Evolutionary conservation across 106 monocot genomes (phyloP).

Genomic region (Ottelia alismoides): DNA sequence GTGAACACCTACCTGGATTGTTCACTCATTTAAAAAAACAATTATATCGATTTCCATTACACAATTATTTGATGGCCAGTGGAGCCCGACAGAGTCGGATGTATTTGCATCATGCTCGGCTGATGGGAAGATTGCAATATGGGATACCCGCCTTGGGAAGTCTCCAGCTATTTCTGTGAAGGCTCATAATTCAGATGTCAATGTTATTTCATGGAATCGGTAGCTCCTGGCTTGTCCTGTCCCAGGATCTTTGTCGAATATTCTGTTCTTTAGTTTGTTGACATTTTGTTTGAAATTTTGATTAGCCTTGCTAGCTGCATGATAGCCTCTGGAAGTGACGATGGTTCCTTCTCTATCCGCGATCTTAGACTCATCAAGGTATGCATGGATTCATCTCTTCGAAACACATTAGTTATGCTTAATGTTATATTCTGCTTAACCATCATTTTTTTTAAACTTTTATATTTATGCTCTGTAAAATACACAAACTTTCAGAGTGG

Average conservation of each 20-base stretch:
- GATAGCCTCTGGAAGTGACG: conserved; percentile 97
- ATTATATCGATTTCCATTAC: not conserved
- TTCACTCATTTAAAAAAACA: not conserved
- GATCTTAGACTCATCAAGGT: conserved; percentile 95
- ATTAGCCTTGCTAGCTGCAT: conserved; percentile 79
- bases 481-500: too few relatives aligned
- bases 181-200: conserved; percentile 79
- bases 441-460: too few relatives aligned
- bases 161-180: conserved; percentile 67
- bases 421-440: too few relatives aligned
- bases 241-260: not conserved
- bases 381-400: too few relatives aligned
- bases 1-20: too few relatives aligned
- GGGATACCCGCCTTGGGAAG: conserved; percentile 80
- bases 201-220: conserved; percentile 99
- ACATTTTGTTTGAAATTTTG: not conserved
- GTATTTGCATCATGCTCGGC: conserved; percentile 95
- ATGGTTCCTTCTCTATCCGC: conserved; percentile 75
- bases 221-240: not conserved
- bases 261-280: not conserved
- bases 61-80: conserved; percentile 24
- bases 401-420: too few relatives aligned
- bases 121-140: conserved; percentile 75
- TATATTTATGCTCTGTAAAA: too few relatives aligned
- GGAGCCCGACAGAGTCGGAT: conserved; percentile 97